These are phyloP conservation scores for Hippophae gyantsensis DNA, from an alignment of 306 rosid genomes.

Conservation along the genomic window DNA sequence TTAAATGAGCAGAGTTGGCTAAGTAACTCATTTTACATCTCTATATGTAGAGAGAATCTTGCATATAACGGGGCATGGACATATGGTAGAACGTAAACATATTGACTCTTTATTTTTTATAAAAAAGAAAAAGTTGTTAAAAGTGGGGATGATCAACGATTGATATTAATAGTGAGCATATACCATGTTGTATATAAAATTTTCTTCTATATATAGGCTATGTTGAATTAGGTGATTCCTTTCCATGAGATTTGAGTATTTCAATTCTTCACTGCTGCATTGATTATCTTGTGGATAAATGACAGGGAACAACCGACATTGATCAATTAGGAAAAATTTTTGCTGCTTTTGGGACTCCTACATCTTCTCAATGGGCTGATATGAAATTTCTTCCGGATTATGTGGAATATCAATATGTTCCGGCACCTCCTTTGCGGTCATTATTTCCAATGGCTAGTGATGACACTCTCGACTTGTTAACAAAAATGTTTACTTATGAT, in stretches of 20 bases:
- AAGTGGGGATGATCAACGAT: too few relatives aligned
- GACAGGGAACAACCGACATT: constrained; percentile 87
- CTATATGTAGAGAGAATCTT: too few relatives aligned
- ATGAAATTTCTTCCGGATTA: constrained; percentile 82
- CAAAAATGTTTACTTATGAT: constrained; percentile 93
- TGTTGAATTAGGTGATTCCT: not conserved
- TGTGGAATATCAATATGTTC: constrained; percentile 87
- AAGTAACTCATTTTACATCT: too few relatives aligned
- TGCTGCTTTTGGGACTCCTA: constrained; percentile 90
- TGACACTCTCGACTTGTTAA: constrained; percentile 75
- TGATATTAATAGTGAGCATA: too few relatives aligned
- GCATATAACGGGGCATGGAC: too few relatives aligned
- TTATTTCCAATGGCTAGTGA: constrained; percentile 87
- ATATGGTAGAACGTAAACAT: too few relatives aligned
- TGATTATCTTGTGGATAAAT: constrained; percentile 10
- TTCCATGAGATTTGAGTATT: constrained; percentile 6
- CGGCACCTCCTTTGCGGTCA: constrained; percentile 73
- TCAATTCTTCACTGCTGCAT: constrained; percentile 8
- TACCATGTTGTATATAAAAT: too few relatives aligned
- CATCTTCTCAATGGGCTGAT: constrained; percentile 92
- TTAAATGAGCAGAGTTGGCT: too few relatives aligned
- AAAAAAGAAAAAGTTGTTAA: too few relatives aligned
- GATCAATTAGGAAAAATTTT: constrained; percentile 95
- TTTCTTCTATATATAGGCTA: not conserved
- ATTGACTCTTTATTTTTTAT: too few relatives aligned